Percentiles rank a stretch among this genome's conserved stretches.
These are phyloP conservation scores for Penicillium paneum DNA, from an alignment of 2,329 filamentous ascomycete species.

Conservation along the genomic window DNA sequence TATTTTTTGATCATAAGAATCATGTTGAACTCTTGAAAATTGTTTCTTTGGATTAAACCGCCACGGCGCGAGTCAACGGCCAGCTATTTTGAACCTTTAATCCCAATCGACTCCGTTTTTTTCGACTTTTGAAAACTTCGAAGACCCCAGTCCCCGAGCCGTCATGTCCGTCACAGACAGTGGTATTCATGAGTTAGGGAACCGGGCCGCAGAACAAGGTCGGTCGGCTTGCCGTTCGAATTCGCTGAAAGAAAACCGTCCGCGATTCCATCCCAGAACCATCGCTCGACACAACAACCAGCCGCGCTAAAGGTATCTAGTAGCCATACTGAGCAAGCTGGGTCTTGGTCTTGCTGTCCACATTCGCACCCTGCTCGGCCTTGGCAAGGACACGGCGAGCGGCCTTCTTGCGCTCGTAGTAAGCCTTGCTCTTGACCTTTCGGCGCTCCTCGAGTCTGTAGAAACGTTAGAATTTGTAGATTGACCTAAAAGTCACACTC, in stretches of 20 bases:
- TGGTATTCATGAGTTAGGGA: slow-evolving; percentile 36
- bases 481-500: neutral
- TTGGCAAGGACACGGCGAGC: slow-evolving; percentile 84
- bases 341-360: slow-evolving; percentile 81
- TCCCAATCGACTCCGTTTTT: slow-evolving; percentile 42
- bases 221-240: slow-evolving; percentile 42
- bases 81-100: slow-evolving; percentile 43
- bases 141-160: slow-evolving; percentile 31
- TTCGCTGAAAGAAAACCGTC: slow-evolving; percentile 41
- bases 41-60: slow-evolving; percentile 44
- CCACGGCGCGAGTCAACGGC: slow-evolving; percentile 42
- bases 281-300: slow-evolving; percentile 42
- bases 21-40: slow-evolving; percentile 38
- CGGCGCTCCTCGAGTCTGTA: slow-evolving; percentile 94
- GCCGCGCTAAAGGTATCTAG: slow-evolving; percentile 56
- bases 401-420: slow-evolving; percentile 99
- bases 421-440: slow-evolving; percentile 98
- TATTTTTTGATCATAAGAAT: slow-evolving; percentile 29
- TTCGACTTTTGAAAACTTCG: slow-evolving; percentile 30
- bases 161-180: slow-evolving; percentile 38
- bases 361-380: slow-evolving; percentile 86
- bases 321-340: slow-evolving; percentile 89
- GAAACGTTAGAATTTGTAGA: slow-evolving; percentile 18
- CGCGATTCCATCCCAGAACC: slow-evolving; percentile 41
- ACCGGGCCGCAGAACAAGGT: slow-evolving; percentile 33